These are phyloP conservation scores for Nannizzia gypsea DNA, from an alignment of 2,329 filamentous ascomycete species.

Conservation along the genomic window DNA sequence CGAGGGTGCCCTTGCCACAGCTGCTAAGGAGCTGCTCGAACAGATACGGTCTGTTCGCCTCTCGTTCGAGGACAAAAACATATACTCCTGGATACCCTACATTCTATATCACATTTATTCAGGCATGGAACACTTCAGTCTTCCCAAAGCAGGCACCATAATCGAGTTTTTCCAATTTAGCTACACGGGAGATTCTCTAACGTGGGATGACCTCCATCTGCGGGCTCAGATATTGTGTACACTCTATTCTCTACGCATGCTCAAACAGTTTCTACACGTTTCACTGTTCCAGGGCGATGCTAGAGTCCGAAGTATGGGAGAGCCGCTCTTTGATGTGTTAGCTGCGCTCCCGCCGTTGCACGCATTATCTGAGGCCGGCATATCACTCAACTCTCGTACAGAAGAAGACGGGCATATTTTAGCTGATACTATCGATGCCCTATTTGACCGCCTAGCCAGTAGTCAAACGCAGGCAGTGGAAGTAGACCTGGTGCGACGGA, in stretches of 20 bases:
- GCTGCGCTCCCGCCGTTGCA: slow-evolving; percentile 16
- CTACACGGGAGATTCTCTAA: slow-evolving; percentile 23
- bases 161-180: slow-evolving; percentile 22
- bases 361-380: slow-evolving; percentile 6
- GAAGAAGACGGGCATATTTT: neutral
- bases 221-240: slow-evolving; percentile 49
- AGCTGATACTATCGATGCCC: neutral
- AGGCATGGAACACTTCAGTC: slow-evolving; percentile 8
- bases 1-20: slow-evolving; percentile 14
- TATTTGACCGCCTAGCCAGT: neutral
- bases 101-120: slow-evolving; percentile 24
- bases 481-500: neutral
- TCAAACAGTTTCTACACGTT: slow-evolving; percentile 39
- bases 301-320: neutral
- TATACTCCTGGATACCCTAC: slow-evolving; percentile 25
- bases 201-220: slow-evolving; percentile 52
- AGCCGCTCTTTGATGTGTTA: slow-evolving; percentile 11
- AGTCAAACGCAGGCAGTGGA: neutral
- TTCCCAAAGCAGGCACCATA: slow-evolving; percentile 16
- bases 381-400: neutral
- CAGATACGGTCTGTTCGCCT: slow-evolving; percentile 17
- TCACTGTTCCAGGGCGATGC: slow-evolving; percentile 19
- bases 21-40: slow-evolving; percentile 16
- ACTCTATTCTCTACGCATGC: slow-evolving; percentile 51
- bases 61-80: slow-evolving; percentile 10